A percentile compares a stretch with the other conserved stretches of the same genome.
Evolutionary conservation across 2,329 filamentous ascomycete genomes (phyloP).

Genomic region (Alternaria panax): DNA sequence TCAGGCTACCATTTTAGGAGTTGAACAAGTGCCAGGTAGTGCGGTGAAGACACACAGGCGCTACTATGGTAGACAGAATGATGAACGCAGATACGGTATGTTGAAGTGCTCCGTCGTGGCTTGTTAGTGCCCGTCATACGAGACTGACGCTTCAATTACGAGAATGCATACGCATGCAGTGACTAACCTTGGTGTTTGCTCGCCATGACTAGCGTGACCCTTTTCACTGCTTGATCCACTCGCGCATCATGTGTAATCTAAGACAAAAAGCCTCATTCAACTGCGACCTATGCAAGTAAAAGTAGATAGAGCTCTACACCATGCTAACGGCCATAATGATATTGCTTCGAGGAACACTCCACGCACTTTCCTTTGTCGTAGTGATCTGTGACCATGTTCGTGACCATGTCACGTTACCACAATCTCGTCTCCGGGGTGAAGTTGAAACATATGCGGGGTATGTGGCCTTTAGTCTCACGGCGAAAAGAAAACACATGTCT

Average conservation of each 20-base stretch:
- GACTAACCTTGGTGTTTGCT: not conserved
- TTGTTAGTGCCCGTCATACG: not conserved
- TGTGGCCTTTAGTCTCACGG: not conserved
- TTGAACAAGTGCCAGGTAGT: not conserved
- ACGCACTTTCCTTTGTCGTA: not conserved
- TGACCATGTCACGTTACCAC: not conserved
- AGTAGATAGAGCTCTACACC: too few species aligned
- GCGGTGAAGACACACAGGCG: not conserved
- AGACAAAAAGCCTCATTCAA: too few species aligned
- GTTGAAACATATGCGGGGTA: not conserved
- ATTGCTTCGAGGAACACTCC: not conserved
- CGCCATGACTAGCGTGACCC: not conserved
- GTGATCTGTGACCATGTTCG: not conserved
- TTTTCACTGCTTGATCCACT: not conserved
- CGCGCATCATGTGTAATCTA: too few species aligned
- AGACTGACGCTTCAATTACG: not conserved
- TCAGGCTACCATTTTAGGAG: not conserved
- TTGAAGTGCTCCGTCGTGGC: not conserved
- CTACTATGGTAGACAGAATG: not conserved
- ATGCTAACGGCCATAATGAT: not conserved
- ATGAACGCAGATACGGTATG: not conserved
- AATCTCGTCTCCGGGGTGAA: not conserved
- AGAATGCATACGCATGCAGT: not conserved
- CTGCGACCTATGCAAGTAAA: too few species aligned
- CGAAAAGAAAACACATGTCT: not conserved